phyloP scores from a whole-genome alignment of 306 rosid species.

The Carpinus viminea region DNA sequence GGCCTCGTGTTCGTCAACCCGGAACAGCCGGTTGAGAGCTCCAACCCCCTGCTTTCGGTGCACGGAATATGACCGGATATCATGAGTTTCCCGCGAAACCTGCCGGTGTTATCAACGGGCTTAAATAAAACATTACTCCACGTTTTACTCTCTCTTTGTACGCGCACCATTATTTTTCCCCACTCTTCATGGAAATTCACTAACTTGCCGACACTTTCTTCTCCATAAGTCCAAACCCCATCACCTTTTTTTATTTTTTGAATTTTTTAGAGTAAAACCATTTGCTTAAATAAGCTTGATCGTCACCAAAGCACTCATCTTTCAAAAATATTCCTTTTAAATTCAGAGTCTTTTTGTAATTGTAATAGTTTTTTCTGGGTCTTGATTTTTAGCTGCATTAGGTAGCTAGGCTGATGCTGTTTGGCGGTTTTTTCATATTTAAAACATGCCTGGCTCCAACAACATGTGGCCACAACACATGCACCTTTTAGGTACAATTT shows the following conservation, averaged over 20 bases:
- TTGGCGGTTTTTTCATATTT: constrained; percentile 36
- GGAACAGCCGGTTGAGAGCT: constrained; percentile 38
- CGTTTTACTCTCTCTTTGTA: background rate
- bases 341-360: background rate
- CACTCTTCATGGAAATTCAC: constrained; percentile 37
- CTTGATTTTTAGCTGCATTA: constrained; percentile 44
- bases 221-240: constrained; percentile 19
- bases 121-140: background rate
- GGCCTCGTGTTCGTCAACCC: constrained; percentile 33
- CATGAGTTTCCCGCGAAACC: constrained; percentile 62
- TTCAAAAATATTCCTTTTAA: background rate
- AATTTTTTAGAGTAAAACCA: background rate
- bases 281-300: constrained; percentile 13
- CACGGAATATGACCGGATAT: constrained; percentile 34
- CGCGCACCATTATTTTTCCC: constrained; percentile 2
- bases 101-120: constrained; percentile 34
- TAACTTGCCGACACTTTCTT: constrained; percentile 53
- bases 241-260: background rate
- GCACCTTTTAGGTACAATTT: constrained; percentile 54
- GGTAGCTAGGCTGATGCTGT: constrained; percentile 41
- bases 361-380: constrained; percentile 16
- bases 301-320: background rate
- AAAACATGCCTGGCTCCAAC: constrained; percentile 38
- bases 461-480: constrained; percentile 16
- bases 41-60: constrained; percentile 9